Evolutionary conservation across 495 filamentous ascomycete genomes (phyloP).

Genomic region (Beverwykella pulmonaria): DNA sequence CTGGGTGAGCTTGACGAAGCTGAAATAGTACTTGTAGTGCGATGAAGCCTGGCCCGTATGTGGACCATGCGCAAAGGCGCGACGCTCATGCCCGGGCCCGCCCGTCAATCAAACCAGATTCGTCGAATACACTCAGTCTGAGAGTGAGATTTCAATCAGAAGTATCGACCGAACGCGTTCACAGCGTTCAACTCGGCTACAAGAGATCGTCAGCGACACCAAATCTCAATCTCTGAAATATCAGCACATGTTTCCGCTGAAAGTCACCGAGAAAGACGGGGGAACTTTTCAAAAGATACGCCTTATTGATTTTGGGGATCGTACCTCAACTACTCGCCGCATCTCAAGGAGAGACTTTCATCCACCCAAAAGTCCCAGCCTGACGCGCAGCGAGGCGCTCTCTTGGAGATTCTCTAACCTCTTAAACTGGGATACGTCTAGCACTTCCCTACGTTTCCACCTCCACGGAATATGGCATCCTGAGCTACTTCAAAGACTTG

Average conservation of each 20-base stretch:
- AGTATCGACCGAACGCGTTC: not conserved
- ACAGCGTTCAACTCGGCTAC: not conserved
- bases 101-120: not conserved
- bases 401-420: not conserved
- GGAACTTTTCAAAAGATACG: constrained; percentile 2
- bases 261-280: not conserved
- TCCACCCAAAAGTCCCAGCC: not conserved
- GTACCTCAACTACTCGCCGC: not conserved
- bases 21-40: not conserved
- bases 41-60: constrained; percentile 13
- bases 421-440: not conserved
- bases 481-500: not conserved
- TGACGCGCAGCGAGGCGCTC: not conserved
- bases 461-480: constrained; percentile 1
- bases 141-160: not conserved
- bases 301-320: not conserved
- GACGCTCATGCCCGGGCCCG: not conserved
- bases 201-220: not conserved
- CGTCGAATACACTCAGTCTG: not conserved
- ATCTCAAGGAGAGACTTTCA: not conserved
- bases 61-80: not conserved
- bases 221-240: not conserved
- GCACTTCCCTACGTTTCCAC: not conserved
- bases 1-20: not conserved
- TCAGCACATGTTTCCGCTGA: not conserved